Conservation (phyloP, 2,329 filamentous ascomycete genomes). For the Calonectria fujianensis region DNA sequence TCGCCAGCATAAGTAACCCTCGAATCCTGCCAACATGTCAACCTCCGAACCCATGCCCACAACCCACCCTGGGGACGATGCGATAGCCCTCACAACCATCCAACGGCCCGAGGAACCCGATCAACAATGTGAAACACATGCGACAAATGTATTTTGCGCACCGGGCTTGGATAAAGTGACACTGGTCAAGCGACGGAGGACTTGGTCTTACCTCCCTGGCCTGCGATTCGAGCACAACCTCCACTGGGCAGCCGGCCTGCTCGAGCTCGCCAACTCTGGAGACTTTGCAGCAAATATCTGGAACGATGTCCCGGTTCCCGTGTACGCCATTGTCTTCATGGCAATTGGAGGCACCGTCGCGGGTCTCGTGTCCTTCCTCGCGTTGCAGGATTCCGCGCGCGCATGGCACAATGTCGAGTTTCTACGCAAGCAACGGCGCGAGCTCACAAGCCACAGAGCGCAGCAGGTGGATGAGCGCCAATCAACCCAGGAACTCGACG, state of each 20-base stretch:
- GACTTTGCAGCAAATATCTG: slow-evolving; percentile 76
- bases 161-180: slow-evolving; percentile 42
- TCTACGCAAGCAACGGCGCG: slow-evolving; percentile 63
- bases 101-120: not conserved
- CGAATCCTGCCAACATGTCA: not conserved
- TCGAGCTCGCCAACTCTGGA: slow-evolving; percentile 73
- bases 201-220: slow-evolving; percentile 41
- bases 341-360: slow-evolving; percentile 70
- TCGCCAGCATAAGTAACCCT: not conserved
- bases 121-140: not conserved
- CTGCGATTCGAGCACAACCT: slow-evolving; percentile 57
- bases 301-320: slow-evolving; percentile 71
- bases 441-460: slow-evolving; percentile 53
- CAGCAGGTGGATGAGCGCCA: slow-evolving; percentile 34
- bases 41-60: not conserved
- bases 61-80: not conserved
- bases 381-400: slow-evolving; percentile 64
- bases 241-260: slow-evolving; percentile 64
- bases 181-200: slow-evolving; percentile 38
- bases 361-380: slow-evolving; percentile 66
- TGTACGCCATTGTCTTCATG: slow-evolving; percentile 70
- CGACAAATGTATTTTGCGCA: slow-evolving; percentile 9
- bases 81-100: not conserved
- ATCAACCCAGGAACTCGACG: slow-evolving; percentile 54
- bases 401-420: slow-evolving; percentile 68